Conservation (phyloP, 805 yeast genomes). For the Metschnikowia similis region DNA sequence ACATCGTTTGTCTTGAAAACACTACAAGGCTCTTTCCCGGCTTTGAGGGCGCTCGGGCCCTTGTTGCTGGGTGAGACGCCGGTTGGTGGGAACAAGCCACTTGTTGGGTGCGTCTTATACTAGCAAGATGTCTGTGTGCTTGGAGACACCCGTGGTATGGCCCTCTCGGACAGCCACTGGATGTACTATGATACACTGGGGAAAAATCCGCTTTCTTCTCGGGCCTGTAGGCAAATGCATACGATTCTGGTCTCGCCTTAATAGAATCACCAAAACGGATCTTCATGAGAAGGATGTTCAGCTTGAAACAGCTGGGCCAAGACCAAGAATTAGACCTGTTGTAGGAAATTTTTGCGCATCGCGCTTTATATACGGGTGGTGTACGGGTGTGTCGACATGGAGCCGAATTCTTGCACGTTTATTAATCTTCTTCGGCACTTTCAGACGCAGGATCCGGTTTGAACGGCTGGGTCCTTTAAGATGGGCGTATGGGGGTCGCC, state of each 20-base stretch:
- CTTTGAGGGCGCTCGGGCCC: too few relatives aligned
- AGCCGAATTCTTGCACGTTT: background rate
- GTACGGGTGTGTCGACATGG: slow-evolving; percentile 10
- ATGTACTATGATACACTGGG: slow-evolving; percentile 48
- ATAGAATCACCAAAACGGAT: slow-evolving; percentile 41
- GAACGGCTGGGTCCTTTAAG: background rate
- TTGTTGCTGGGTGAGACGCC: too few relatives aligned
- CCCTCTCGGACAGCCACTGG: slow-evolving; percentile 22
- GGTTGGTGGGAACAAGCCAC: too few relatives aligned
- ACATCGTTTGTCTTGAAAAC: too few relatives aligned
- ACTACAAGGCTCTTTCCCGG: too few relatives aligned
- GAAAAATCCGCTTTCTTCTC: slow-evolving; percentile 22
- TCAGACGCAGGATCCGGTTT: background rate
- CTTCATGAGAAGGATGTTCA: slow-evolving; percentile 29
- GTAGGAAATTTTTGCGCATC: background rate
- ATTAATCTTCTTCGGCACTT: background rate
- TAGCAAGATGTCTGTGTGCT: slow-evolving; percentile 37
- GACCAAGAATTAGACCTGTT: slow-evolving; percentile 9
- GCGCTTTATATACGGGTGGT: slow-evolving; percentile 4
- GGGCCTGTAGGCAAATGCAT: slow-evolving; percentile 11
- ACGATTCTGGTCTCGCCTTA: slow-evolving; percentile 28
- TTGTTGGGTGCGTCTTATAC: too few relatives aligned
- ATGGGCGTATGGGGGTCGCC: background rate
- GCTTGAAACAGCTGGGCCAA: slow-evolving; percentile 15
- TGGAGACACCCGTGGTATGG: slow-evolving; percentile 46